Evolutionary conservation across 257 asterid species (phyloP), one percentile per base, ranked within the genome.

Genomic region (Knoxia roxburghii): DNA sequence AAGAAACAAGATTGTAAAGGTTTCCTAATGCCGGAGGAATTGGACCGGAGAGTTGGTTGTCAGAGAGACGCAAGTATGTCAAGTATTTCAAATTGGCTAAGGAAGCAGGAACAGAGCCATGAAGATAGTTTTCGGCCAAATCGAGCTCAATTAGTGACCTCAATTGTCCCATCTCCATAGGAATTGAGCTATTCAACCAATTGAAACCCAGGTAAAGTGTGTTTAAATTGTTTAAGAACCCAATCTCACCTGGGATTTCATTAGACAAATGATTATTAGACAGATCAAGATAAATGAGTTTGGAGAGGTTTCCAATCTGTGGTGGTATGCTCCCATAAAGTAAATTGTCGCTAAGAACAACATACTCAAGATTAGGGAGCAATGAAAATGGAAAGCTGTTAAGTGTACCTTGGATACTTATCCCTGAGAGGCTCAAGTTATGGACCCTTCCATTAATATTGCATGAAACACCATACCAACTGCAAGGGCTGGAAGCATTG

Each of bases 401-500:
- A 3, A 74, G 75, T n/a, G n/a, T n/a, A n/a, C n/a, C n/a, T n/a
- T n/a, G n/a, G n/a, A n/a, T n/a, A n/a, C n/a, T n/a, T n/a, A n/a
- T n/a, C n/a, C n/a, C n/a, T n/a, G n/a, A n/a, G n/a, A n/a, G n/a
- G n/a, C 9, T 37, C 41, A 37, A 9, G 6, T 9, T 37, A 9
- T 37, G 4, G 41, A 37, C 41, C 4, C 41, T 37, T 37, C 41
- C 41, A 37, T 37, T 37, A 23, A 17, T 4, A n/a, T n/a, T n/a
- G 53, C 80, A 76, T 1, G 51, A 55, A 53, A 76, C 40, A 12
- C 77, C 74, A 39, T 51, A 76, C 77, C 80, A 67, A 8, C 2
- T 52, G 62, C 76, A 75, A 18, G 76, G 57, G 52, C 62, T 54
- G 20, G 26, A 6, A 21, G 26, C 57, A 23, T 53, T 55, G 9